Percentiles rank a stretch among this genome's conserved stretches.
Conservation (phyloP, 2,329 filamentous ascomycete species). For the Pochonia chlamydosporia region DNA sequence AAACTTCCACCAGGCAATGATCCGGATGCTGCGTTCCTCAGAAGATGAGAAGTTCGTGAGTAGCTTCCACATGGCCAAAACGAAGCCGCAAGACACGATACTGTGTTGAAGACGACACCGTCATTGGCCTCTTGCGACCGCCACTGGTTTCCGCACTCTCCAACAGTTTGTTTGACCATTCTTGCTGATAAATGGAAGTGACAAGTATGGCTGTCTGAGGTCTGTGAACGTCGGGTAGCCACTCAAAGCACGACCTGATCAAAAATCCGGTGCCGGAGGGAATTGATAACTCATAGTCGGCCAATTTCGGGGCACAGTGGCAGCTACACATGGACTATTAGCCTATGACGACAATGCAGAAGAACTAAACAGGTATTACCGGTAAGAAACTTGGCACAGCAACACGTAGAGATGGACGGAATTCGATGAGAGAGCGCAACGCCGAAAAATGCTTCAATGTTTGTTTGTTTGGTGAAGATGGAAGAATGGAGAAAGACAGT, state of each 20-base stretch:
- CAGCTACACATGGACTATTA: neutral
- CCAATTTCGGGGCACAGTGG: neutral
- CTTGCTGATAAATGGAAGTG: neutral
- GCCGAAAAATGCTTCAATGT: no score
- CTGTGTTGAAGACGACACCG: neutral
- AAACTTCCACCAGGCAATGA: slow-evolving; percentile 12
- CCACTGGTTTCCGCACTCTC: slow-evolving; percentile 11
- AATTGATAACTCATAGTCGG: neutral
- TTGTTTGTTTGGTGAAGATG: no score
- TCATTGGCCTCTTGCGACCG: slow-evolving; percentile 10
- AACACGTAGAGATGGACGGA: no score
- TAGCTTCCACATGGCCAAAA: slow-evolving; percentile 22
- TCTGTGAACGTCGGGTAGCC: no score
- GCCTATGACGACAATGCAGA: neutral
- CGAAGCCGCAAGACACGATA: slow-evolving; percentile 8
- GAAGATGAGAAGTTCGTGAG: slow-evolving; percentile 18
- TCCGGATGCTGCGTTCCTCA: slow-evolving; percentile 16
- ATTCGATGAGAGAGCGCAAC: no score
- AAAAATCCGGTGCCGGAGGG: neutral
- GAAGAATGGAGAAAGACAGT: no score
- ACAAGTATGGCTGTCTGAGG: no score
- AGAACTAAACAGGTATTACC: no score
- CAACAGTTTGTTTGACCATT: slow-evolving; percentile 15
- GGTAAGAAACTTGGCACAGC: no score
- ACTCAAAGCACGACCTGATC: neutral